Conservation (phyloP, 352 stramenopile genomes). For the Pythium utonaiense region DNA sequence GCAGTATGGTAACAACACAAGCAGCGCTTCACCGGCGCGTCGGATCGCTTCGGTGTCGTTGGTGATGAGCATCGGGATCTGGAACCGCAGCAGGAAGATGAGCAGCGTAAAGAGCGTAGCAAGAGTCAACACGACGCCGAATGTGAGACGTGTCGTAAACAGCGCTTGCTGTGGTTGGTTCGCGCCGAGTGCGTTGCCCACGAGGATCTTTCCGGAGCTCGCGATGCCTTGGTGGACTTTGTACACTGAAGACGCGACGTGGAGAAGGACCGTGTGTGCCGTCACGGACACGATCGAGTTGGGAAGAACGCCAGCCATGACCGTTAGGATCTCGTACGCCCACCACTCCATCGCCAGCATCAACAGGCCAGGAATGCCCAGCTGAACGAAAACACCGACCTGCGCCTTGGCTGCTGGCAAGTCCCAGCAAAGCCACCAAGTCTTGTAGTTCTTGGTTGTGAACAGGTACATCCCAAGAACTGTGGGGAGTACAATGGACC, state of each 20-base stretch:
- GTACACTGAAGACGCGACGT: slow-evolving; percentile 58
- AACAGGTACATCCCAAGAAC: slow-evolving; percentile 60
- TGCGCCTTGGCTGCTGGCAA: slow-evolving; percentile 44
- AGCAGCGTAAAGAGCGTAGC: no score
- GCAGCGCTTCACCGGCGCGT: slow-evolving; percentile 37
- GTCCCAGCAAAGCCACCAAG: slow-evolving; percentile 71
- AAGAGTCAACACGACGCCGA: no score
- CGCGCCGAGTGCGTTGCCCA: slow-evolving; percentile 72
- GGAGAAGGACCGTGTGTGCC: slow-evolving; percentile 71
- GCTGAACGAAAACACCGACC: slow-evolving; percentile 56
- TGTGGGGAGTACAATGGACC: slow-evolving; percentile 48
- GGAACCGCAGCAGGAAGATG: no score
- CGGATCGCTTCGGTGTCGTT: no score
- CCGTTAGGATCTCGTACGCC: slow-evolving; percentile 77
- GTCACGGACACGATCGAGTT: slow-evolving; percentile 61
- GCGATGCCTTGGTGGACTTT: slow-evolving; percentile 81
- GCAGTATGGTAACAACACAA: slow-evolving; percentile 67
- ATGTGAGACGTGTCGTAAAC: no score
- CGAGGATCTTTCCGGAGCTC: slow-evolving; percentile 75
- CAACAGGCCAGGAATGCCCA: slow-evolving; percentile 63
- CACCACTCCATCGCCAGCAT: slow-evolving; percentile 80
- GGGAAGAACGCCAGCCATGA: slow-evolving; percentile 52
- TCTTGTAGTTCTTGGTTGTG: slow-evolving; percentile 32
- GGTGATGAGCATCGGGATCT: no score
- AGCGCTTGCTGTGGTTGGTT: slow-evolving; percentile 84